These are phyloP conservation scores for Populus trichocarpa DNA, from an alignment of 441 rosid genomes.

Conservation along the genomic window DNA sequence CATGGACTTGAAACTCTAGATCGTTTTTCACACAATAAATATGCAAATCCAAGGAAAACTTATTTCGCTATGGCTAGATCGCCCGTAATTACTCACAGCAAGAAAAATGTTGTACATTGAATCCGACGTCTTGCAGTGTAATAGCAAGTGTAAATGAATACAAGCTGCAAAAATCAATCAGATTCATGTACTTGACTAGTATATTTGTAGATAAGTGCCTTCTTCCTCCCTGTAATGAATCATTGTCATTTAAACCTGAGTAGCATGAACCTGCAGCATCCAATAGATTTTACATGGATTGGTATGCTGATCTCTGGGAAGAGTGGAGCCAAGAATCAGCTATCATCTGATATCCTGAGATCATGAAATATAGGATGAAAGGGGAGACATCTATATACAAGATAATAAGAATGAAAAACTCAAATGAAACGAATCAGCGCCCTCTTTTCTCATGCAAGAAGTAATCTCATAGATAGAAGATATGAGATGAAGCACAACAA, in stretches of 20 bases:
- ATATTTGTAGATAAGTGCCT: not conserved
- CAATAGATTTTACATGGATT: not conserved
- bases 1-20: too few species aligned
- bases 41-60: not conserved
- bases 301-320: not conserved
- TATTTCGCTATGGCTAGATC: not conserved
- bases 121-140: not conserved
- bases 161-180: not conserved
- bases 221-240: not conserved
- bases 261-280: slow-evolving; percentile 5
- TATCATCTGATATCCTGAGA: not conserved
- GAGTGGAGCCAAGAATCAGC: not conserved
- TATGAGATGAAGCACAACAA: not conserved
- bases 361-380: not conserved
- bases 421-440: not conserved
- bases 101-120: not conserved
- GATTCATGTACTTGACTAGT: not conserved
- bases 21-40: not conserved
- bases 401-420: not conserved
- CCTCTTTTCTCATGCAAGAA: not conserved
- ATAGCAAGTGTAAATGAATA: not conserved
- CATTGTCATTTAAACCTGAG: not conserved
- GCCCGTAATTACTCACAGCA: not conserved
- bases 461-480: not conserved
- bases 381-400: too few species aligned